Percentiles rank a stretch among this genome's conserved stretches.
Evolutionary conservation across 2,329 filamentous ascomycete species (phyloP).

Genomic region (Hypoxylon sp.): DNA sequence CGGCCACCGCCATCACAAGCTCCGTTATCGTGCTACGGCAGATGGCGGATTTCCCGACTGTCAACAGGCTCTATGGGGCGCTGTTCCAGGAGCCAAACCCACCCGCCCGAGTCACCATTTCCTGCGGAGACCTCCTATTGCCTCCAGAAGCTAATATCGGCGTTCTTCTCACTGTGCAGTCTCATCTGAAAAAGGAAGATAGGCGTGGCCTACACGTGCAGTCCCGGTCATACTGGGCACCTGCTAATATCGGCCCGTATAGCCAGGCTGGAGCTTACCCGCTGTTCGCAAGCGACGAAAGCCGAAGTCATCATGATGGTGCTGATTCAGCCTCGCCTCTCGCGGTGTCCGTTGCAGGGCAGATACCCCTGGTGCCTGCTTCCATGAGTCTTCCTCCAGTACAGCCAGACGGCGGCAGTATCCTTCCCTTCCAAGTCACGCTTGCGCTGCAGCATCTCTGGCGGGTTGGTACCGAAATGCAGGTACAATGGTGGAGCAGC

Average conservation of each 20-base stretch:
- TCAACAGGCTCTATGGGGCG: conserved; percentile 83
- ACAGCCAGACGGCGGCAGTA: conserved; percentile 48
- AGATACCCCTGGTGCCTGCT: conserved; percentile 88
- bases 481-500: conserved; percentile 81
- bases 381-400: conserved; percentile 75
- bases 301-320: conserved; percentile 38
- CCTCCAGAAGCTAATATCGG: conserved; percentile 72
- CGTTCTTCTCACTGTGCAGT: conserved; percentile 66
- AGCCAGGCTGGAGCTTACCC: conserved; percentile 83
- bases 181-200: conserved; percentile 46
- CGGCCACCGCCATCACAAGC: conserved; percentile 64
- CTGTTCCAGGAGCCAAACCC: conserved; percentile 86
- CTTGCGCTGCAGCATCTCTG: conserved; percentile 91
- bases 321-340: conserved; percentile 30
- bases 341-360: conserved; percentile 81
- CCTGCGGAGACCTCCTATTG: conserved; percentile 75
- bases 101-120: conserved; percentile 86
- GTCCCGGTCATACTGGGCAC: conserved; percentile 95
- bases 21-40: conserved; percentile 78
- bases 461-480: conserved; percentile 81
- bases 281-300: conserved; percentile 51
- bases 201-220: conserved; percentile 85
- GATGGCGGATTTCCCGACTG: conserved; percentile 82
- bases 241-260: conserved; percentile 97
- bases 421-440: conserved; percentile 71